Conservation (phyloP, 2,329 filamentous ascomycete genomes). For the Cladorrhinum sp. region DNA sequence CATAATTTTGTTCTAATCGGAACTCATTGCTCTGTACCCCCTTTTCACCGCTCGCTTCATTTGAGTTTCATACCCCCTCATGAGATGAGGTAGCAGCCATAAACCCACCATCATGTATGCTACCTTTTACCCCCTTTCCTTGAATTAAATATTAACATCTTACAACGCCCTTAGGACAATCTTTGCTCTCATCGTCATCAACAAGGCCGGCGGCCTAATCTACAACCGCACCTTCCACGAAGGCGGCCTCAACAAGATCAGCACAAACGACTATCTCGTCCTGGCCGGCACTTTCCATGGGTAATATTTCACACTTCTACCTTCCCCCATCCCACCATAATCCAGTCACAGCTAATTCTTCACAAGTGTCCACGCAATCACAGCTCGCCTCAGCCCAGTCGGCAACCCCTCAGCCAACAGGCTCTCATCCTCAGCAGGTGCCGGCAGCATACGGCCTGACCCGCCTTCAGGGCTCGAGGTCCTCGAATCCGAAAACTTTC, state of each 20-base stretch:
- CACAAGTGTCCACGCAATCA: conserved; percentile 66
- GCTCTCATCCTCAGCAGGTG: conserved; percentile 36
- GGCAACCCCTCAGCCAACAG: conserved; percentile 36
- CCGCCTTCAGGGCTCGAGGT: conserved; percentile 81
- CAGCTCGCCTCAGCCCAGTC: conserved; percentile 59
- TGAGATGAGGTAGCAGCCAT: neutral
- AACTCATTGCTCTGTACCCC: neutral
- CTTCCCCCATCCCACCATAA: conserved; percentile 14
- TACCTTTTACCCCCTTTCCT: neutral
- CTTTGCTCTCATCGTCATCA: conserved; percentile 94
- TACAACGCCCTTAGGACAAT: conserved; percentile 70
- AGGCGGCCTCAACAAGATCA: conserved; percentile 79
- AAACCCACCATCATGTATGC: neutral
- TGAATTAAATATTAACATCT: neutral
- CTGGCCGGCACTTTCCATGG: conserved; percentile 97
- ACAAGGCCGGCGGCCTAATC: conserved; percentile 94
- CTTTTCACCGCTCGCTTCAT: neutral
- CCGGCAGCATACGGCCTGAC: conserved; percentile 48
- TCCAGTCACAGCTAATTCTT: neutral
- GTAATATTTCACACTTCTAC: conserved; percentile 46
- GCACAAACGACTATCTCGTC: conserved; percentile 94
- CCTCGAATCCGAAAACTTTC: conserved; percentile 90
- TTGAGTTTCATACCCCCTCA: neutral
- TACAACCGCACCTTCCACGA: conserved; percentile 94
- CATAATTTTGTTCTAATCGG: no score